Conservation (phyloP, 1,284 basidiomycete genomes). For the Rhodotorula glutinis region DNA sequence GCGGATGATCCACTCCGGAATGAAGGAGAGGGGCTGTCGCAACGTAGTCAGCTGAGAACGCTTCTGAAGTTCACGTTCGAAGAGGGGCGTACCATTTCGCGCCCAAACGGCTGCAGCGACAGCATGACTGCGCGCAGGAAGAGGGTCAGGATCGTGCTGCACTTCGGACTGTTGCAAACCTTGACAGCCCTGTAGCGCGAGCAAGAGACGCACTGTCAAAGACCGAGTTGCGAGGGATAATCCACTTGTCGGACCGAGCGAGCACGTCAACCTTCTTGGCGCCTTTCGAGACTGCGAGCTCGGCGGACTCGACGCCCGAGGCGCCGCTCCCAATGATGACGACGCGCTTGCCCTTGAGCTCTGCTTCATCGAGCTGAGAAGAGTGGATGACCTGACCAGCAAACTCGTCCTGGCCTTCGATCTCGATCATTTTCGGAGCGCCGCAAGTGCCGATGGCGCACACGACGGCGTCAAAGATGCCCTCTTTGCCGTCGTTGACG, state of each 20-base stretch:
- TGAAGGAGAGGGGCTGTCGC: conserved; percentile 43
- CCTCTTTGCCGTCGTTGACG: conserved; percentile 50
- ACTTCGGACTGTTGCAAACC: no score
- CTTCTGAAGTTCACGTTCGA: neutral
- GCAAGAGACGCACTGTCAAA: conserved; percentile 50
- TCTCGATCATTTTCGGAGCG: conserved; percentile 54
- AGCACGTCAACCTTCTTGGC: conserved; percentile 56
- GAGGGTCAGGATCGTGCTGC: no score
- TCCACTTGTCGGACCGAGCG: conserved; percentile 51
- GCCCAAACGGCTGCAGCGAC: conserved; percentile 60
- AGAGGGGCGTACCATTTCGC: conserved; percentile 52
- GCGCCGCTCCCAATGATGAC: conserved; percentile 61
- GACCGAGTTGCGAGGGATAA: conserved; percentile 59
- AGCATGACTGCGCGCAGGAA: conserved; percentile 47
- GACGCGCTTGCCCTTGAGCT: conserved; percentile 54
- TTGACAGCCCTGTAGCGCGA: no score
- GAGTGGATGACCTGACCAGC: conserved; percentile 58
- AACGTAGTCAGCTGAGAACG: neutral
- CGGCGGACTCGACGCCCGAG: conserved; percentile 62
- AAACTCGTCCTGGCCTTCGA: conserved; percentile 55
- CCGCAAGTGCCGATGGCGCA: conserved; percentile 60
- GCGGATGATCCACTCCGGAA: conserved; percentile 57
- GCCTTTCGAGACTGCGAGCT: conserved; percentile 54
- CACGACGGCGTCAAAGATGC: conserved; percentile 54
- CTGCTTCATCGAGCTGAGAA: conserved; percentile 54